phyloP scores from a whole-genome alignment of 2,329 filamentous ascomycete genomes.

The Xylariomycetidae sp. region DNA sequence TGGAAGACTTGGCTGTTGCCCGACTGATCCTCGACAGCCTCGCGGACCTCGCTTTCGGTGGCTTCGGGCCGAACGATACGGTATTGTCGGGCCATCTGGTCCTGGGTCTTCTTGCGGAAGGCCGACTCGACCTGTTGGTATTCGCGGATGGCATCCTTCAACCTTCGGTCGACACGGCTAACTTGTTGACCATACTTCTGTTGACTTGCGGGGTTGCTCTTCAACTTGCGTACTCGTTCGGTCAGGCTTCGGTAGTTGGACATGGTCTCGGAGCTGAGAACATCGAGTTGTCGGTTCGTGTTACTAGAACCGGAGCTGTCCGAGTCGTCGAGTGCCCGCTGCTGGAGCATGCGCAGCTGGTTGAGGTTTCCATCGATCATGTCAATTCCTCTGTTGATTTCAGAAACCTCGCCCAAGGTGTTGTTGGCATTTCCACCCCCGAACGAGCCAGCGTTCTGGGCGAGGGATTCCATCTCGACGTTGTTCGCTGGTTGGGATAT shows the following conservation, averaged over 20 bases:
- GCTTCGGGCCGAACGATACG: constrained; percentile 83
- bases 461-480: constrained; percentile 69
- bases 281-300: constrained; percentile 66
- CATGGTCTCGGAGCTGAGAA: constrained; percentile 75
- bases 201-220: constrained; percentile 72
- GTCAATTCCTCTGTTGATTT: constrained; percentile 73
- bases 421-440: constrained; percentile 60
- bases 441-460: constrained; percentile 45
- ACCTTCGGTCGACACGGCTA: constrained; percentile 69
- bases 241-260: constrained; percentile 74
- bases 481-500: constrained; percentile 35
- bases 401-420: constrained; percentile 79
- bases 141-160: constrained; percentile 75
- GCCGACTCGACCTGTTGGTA: constrained; percentile 78
- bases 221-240: constrained; percentile 74
- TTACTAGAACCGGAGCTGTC: constrained; percentile 65
- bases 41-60: constrained; percentile 69
- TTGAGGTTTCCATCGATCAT: constrained; percentile 68
- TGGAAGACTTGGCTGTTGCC: constrained; percentile 82
- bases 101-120: constrained; percentile 74
- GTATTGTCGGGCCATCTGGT: constrained; percentile 85
- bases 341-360: constrained; percentile 67
- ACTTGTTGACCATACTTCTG: constrained; percentile 77
- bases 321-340: constrained; percentile 67
- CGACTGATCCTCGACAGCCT: constrained; percentile 68